Base-by-base conservation (phyloP, 148 eudicot species). In the Beta vulgaris region DNA sequence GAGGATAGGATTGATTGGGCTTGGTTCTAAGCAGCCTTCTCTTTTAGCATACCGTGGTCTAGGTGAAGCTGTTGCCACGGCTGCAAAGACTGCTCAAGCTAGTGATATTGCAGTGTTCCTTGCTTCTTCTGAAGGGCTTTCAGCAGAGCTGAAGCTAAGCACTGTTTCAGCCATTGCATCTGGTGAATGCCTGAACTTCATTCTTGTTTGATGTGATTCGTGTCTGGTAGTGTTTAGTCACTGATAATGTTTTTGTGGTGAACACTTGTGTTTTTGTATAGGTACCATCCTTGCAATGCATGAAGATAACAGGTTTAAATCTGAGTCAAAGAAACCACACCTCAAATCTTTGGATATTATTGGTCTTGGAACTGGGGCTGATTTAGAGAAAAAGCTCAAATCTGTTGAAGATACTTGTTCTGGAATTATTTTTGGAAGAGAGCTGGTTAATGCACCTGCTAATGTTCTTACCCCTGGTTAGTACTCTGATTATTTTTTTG, bases 391-490 rank as follows among this genome's bases (percentile, higher is more conserved):
- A 80, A 89, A 86, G 80, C 91, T 95, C 64, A 95, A 95, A 84
- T 81, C 78, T 42, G 88, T 85, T 19, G 85, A 84, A 80, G 79
- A 85, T 71, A 82, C 90, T 70, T 92, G 89, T 79, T 80, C 96
- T 43, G 98, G 97, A 32, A 82, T 95, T 54, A 89, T 95, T 65
- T 79, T 95, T 55, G 98, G 97, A 16, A 92, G 81, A 85, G 91
- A 95, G 85, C 88, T 95, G 71, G 98, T 92, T 34, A 95, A 95
- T 81, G 88, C 98, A 37, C 98, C 98, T 53, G 96, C 98, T 25
- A 95, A 95, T 81, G 97, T 95, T 57, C 96, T 95, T 74, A 95
- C 98, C 66, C 98, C 98, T 76, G 98, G 98, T 94, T 34, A 19
- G 93, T 83, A 51, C 55, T 11, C 25, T 6, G 11, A 1, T 10